Base-by-base conservation (phyloP, 2,329 filamentous ascomycete species). In the Microcyclosporella mali region DNA sequence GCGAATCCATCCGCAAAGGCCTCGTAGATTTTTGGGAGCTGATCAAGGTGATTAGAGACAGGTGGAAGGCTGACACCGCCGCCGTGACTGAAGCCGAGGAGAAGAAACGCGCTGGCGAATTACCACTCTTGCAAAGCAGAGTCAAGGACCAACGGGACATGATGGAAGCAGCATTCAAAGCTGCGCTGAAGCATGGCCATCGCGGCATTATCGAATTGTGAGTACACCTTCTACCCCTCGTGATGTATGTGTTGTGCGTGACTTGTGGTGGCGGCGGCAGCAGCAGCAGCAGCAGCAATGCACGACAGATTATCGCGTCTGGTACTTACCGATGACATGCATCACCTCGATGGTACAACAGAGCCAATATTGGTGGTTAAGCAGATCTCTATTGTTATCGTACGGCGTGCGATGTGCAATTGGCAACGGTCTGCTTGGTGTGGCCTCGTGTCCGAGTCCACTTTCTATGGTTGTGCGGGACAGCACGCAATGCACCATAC, bases 1-100 rank as follows among this genome's bases (percentile, higher is more conserved):
- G 69, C 12, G 71, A 74, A 18, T 72, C 72, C 46, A 73, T 82
- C 44, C 73, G 76, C 50, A 66, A 63, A 49, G 74, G 73, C 33
- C 66, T 82, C 50, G 69, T 70, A 37, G 69, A 73, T 33, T 76
- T 78, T 56, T 79, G 78, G 67, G 76, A 81, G 37, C 66, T 81
- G 33, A 66, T 81, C 46, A 76, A 76, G 56, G 70, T 70, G 6
- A 71, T 82, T 43, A 72, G 78, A 45, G 78, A 82, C 58, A 67
- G 73, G 29, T 82, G 78, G 78, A 80, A 79, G 56, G 64, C 69
- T 27, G 76, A 77, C 52, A 71, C 67, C 33, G 71, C 74, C 50
- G 71, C 72, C 17, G 68, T 81, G 49, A 71, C 74, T 49, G 67
- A 74, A 49, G 78, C 79, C 9, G 76, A 79, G 53, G 73, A 77